phyloP scores from a whole-genome alignment of 2,329 filamentous ascomycete species.

The Trichoderma harzianum region DNA sequence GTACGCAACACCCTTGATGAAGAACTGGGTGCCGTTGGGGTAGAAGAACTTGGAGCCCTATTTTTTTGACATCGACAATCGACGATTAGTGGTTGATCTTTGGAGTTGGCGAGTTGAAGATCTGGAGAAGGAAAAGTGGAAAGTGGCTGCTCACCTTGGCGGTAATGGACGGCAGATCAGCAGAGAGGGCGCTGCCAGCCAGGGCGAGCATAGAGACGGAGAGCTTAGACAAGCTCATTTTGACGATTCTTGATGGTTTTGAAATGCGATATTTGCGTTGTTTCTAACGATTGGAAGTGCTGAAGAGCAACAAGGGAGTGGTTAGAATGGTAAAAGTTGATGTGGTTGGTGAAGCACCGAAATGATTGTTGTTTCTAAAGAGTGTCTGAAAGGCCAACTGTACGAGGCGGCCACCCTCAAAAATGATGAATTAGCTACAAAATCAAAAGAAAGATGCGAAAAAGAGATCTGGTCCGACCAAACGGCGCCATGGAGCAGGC shows the following conservation, averaged over 20 bases:
- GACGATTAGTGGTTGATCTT: slow-evolving; percentile 10
- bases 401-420: slow-evolving; percentile 24
- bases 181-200: slow-evolving; percentile 40
- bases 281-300: slow-evolving; percentile 14
- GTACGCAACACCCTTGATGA: slow-evolving; percentile 92
- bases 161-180: slow-evolving; percentile 55
- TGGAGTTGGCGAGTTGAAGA: not conserved
- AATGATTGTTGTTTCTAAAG: slow-evolving; percentile 19
- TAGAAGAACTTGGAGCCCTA: slow-evolving; percentile 87
- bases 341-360: not conserved
- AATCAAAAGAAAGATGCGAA: slow-evolving; percentile 14
- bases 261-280: not conserved
- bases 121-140: not conserved
- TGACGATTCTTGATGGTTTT: slow-evolving; percentile 18
- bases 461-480: slow-evolving; percentile 7
- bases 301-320: not conserved
- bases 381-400: slow-evolving; percentile 30
- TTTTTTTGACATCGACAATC: not conserved
- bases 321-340: slow-evolving; percentile 5
- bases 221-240: slow-evolving; percentile 35
- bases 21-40: slow-evolving; percentile 65
- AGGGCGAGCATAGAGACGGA: slow-evolving; percentile 38
- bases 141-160: slow-evolving; percentile 57
- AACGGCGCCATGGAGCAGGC: not conserved
- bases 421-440: slow-evolving; percentile 11